A percentile compares a stretch with the other conserved stretches of the same genome.
Conservation (phyloP, 2,329 filamentous ascomycete species). For the Blastomyces silverae region DNA sequence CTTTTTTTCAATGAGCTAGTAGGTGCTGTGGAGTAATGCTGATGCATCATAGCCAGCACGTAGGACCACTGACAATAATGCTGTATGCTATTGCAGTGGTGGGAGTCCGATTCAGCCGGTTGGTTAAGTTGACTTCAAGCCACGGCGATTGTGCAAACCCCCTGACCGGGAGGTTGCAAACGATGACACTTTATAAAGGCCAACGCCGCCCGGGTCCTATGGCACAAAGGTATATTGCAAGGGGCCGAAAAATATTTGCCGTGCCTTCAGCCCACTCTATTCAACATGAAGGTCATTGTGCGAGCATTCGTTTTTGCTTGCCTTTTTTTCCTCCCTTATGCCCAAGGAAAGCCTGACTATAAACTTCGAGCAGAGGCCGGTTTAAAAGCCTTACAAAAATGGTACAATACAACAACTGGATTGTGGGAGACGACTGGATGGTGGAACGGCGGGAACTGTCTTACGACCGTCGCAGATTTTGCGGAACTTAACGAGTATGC, state of each 20-base stretch:
- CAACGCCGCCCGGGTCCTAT: background rate
- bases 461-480: slow-evolving; percentile 57
- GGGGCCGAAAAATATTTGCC: background rate
- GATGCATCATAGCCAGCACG: background rate
- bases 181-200: background rate
- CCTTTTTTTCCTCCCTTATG: slow-evolving; percentile 6
- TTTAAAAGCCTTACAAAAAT: slow-evolving; percentile 47
- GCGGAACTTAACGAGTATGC: slow-evolving; percentile 34
- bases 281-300: background rate
- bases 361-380: background rate
- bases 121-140: background rate
- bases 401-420: slow-evolving; percentile 56
- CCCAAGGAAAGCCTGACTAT: background rate
- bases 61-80: background rate
- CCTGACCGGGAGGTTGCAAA: background rate
- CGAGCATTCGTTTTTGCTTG: background rate
- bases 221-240: background rate
- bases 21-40: background rate
- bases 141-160: background rate
- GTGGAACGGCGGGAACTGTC: slow-evolving; percentile 66
- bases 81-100: background rate
- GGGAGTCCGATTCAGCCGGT: background rate
- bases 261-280: background rate
- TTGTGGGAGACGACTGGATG: slow-evolving; percentile 56
- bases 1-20: background rate